These are phyloP conservation scores for Colletotrichum salicis DNA, from an alignment of 2,329 filamentous ascomycete species.

Conservation along the genomic window DNA sequence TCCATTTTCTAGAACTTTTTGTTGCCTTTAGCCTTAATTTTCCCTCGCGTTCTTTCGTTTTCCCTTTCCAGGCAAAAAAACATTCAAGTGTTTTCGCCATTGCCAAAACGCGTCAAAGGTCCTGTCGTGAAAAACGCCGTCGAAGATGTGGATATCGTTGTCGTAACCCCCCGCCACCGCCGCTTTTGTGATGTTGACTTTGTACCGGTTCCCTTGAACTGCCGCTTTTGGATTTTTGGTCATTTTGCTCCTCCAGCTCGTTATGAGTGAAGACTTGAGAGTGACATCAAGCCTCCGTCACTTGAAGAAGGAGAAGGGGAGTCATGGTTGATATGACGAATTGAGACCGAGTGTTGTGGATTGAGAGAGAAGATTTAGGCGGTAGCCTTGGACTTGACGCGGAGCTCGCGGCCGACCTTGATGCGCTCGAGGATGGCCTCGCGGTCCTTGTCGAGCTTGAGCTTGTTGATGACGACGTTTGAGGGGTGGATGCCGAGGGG, in stretches of 20 bases:
- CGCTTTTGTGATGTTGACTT: neutral
- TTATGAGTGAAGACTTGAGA: neutral
- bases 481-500: slow-evolving; percentile 94
- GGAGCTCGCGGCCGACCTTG: slow-evolving; percentile 81
- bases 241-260: neutral
- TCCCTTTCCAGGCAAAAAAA: slow-evolving; percentile 34
- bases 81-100: neutral
- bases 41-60: slow-evolving; percentile 33
- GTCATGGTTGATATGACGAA: neutral
- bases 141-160: slow-evolving; percentile 21
- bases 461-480: slow-evolving; percentile 98
- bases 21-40: slow-evolving; percentile 41
- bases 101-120: slow-evolving; percentile 28
- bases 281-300: neutral
- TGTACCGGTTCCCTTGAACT: slow-evolving; percentile 30
- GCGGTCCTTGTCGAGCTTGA: slow-evolving; percentile 97
- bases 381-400: slow-evolving; percentile 76
- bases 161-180: neutral
- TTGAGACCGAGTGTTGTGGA: neutral
- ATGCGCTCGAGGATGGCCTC: slow-evolving; percentile 89
- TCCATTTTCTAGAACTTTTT: slow-evolving; percentile 37
- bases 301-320: neutral
- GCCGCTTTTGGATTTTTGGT: slow-evolving; percentile 17
- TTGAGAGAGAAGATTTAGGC: slow-evolving; percentile 51
- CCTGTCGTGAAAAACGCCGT: slow-evolving; percentile 20